phyloP scores from a whole-genome alignment of 2,329 filamentous ascomycete genomes.

The Huntiella omanensis region DNA sequence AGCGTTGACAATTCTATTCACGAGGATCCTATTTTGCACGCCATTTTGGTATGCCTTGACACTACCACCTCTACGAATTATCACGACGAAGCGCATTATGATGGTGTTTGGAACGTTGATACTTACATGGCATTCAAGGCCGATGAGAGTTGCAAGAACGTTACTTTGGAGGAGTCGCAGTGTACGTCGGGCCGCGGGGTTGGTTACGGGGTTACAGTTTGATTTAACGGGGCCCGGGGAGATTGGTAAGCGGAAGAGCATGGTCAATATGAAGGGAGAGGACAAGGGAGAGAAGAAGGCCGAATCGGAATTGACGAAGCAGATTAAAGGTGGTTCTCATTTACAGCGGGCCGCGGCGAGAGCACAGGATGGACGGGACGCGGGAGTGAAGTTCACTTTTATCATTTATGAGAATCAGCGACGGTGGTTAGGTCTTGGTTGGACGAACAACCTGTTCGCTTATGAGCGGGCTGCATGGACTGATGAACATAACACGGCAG shows the following conservation, averaged over 20 bases:
- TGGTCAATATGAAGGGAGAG: conserved; percentile 5
- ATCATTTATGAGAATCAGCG: conserved; percentile 93
- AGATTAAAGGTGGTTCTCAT: conserved; percentile 18
- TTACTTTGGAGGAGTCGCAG: conserved; percentile 77
- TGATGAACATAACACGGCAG: conserved; percentile 77
- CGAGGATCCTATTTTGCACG: conserved; percentile 72
- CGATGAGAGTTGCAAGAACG: conserved; percentile 65
- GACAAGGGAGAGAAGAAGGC: conserved; percentile 13
- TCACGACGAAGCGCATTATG: conserved; percentile 70
- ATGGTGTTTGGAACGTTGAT: conserved; percentile 73
- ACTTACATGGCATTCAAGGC: conserved; percentile 80
- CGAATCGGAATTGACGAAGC: conserved; percentile 30
- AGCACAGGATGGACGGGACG: conserved; percentile 27
- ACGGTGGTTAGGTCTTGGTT: conserved; percentile 84
- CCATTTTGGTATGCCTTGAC: conserved; percentile 76
- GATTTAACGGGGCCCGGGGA: conserved; percentile 25
- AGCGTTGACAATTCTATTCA: conserved; percentile 72
- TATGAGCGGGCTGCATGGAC: conserved; percentile 89
- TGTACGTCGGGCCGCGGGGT: conserved; percentile 47
- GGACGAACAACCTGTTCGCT: conserved; percentile 78
- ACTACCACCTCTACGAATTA: conserved; percentile 61
- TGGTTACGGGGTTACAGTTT: conserved; percentile 67
- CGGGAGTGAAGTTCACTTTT: conserved; percentile 88
- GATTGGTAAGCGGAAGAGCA: conserved; percentile 7
- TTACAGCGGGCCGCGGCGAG: neutral